phyloP scores from a whole-genome alignment of 2,329 filamentous ascomycete species.

The Talaromyces funiculosus region DNA sequence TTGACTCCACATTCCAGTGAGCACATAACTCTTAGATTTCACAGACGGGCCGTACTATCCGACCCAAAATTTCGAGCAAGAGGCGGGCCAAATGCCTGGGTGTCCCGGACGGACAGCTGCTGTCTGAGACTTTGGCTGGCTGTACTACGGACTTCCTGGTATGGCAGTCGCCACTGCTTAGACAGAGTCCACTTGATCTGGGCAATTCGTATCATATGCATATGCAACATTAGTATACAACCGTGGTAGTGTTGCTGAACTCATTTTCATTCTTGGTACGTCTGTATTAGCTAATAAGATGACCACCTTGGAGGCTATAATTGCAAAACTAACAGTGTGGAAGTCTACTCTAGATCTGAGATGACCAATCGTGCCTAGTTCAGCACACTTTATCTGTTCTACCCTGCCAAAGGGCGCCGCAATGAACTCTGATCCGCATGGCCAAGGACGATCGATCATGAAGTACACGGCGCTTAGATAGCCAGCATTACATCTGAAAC shows the following conservation, averaged over 20 bases:
- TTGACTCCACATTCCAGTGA: constrained; percentile 7
- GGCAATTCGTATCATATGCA: neutral
- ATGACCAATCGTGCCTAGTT: neutral
- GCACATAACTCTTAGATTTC: neutral
- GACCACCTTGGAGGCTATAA: neutral
- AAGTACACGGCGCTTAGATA: constrained; percentile 1
- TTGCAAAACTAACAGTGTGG: neutral
- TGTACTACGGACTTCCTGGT: neutral
- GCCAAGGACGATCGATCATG: neutral
- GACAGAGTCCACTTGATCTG: neutral
- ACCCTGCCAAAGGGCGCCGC: neutral
- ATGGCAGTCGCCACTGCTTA: neutral
- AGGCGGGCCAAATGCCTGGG: neutral
- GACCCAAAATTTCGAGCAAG: neutral
- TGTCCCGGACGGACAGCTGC: neutral
- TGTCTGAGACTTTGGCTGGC: neutral
- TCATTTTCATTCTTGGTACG: neutral
- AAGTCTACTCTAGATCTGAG: neutral
- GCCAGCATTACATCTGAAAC: neutral
- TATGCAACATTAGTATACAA: neutral
- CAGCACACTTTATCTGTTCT: neutral
- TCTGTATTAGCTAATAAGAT: neutral
- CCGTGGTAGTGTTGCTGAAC: neutral
- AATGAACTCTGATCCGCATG: neutral
- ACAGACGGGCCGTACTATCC: constrained; percentile 7